These are phyloP conservation scores for Pinus taeda DNA, from an alignment of 75 land plant species.

Conservation along the genomic window DNA sequence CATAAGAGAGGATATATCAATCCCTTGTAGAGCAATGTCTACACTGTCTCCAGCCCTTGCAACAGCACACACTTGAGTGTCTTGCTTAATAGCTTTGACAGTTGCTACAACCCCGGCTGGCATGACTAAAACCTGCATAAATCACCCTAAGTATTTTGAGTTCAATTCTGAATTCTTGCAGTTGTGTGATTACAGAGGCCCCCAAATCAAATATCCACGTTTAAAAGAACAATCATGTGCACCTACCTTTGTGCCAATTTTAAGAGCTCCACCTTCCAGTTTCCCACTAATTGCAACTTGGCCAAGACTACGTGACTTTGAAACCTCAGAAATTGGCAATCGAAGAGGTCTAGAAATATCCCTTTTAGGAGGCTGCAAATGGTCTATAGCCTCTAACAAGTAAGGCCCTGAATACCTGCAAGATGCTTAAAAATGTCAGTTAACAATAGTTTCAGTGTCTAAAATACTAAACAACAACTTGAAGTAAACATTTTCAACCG, in stretches of 20 bases:
- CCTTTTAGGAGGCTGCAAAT: slow-evolving; percentile 69
- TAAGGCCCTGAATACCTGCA: slow-evolving; percentile 72
- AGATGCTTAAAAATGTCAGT: neutral
- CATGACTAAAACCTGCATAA: slow-evolving; percentile 81
- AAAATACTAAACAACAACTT: neutral
- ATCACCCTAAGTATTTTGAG: neutral
- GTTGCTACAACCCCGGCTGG: slow-evolving; percentile 65
- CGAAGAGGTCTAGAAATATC: slow-evolving; percentile 71
- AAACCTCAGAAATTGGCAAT: slow-evolving; percentile 86
- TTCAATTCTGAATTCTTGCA: neutral
- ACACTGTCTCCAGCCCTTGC: slow-evolving; percentile 91
- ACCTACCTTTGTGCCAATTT: slow-evolving; percentile 76
- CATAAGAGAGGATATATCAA: slow-evolving; percentile 45
- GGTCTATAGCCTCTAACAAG: slow-evolving; percentile 74
- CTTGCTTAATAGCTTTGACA: slow-evolving; percentile 60
- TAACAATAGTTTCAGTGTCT: neutral
- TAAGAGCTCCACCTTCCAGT: slow-evolving; percentile 85
- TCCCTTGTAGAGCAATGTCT: slow-evolving; percentile 61
- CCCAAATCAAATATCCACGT: neutral
- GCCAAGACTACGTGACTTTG: slow-evolving; percentile 58
- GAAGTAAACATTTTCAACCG: neutral
- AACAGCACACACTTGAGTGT: slow-evolving; percentile 37
- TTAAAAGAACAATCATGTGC: neutral
- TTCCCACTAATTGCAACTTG: slow-evolving; percentile 82
- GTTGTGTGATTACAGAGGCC: neutral